A percentile compares a stretch with the other conserved stretches of the same genome.
Conservation (phyloP, 106 monocot species). For the Allium fistulosum region DNA sequence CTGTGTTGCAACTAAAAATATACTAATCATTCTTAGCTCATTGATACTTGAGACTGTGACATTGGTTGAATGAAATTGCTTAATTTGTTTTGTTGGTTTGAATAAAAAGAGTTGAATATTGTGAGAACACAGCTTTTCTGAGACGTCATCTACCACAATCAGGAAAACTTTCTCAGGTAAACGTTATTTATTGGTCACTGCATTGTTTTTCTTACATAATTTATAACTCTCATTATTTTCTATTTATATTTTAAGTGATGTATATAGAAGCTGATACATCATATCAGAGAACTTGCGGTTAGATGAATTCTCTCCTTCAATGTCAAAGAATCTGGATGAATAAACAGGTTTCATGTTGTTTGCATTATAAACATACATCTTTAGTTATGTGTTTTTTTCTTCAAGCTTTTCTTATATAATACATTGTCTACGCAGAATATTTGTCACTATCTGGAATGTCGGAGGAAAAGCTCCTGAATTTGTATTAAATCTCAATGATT, state of each 20-base stretch:
- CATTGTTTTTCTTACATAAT: not conserved
- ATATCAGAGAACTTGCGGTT: conserved; percentile 10
- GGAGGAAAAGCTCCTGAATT: conserved; percentile 55
- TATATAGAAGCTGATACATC: conserved; percentile 13
- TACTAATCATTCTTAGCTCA: not conserved
- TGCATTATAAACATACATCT: not conserved
- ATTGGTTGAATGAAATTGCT: not conserved
- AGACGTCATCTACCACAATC: conserved; percentile 20
- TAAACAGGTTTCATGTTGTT: conserved; percentile 25
- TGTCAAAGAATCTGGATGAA: conserved; percentile 16
- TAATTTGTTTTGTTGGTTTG: not conserved
- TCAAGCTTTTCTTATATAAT: not conserved
- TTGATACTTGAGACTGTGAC: not conserved
- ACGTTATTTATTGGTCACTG: not conserved
- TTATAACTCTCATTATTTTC: conserved; percentile 2
- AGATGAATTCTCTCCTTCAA: conserved; percentile 10
- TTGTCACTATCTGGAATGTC: conserved; percentile 73
- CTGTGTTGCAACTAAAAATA: not conserved
- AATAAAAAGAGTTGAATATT: conserved; percentile 13
- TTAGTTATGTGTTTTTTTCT: not conserved
- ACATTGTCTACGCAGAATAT: conserved; percentile 27
- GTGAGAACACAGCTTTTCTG: conserved; percentile 15
- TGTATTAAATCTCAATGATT: conserved; percentile 50
- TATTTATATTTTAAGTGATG: not conserved
- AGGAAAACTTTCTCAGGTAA: conserved; percentile 37